Evolutionary conservation across 78 protist genomes (phyloP), one percentile per base, ranked within the genome.

Genomic region (Blattamonas nauphoetae): DNA sequence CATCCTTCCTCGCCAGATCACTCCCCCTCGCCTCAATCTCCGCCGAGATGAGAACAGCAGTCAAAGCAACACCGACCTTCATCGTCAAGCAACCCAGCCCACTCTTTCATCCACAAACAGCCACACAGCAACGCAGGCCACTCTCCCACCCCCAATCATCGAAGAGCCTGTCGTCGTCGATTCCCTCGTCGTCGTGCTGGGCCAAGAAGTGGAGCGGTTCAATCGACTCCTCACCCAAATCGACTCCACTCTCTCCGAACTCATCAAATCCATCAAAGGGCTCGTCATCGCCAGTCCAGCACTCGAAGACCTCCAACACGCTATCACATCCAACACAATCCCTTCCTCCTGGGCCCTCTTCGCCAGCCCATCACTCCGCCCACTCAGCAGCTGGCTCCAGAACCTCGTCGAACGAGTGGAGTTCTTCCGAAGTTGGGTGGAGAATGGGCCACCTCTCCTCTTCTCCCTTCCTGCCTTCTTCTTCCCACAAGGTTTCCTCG

Each of bases 141-240:
- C 35, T 33, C 0, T 78, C 38, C 86, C 85, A 33, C 63, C 1
- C 1, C 41, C 1, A 11, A 32, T 78, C 81, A 44, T 0, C 81
- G 29, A 1, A 5, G 84, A 55, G 77, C 71, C 33, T 32, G 2
- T 42, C 29, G 0, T 29, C 1, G 32, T 45, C 41, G n/a, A 90
- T 41, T 90, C 94, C 21, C 79, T 94, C 81, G 45, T 46, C 88
- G 89, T 88, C 2, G 92, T 89, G 45, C 88, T 91, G 34, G 5
- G 32, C 36, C 92, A 91, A 82, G 94, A 91, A 82, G 41, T 86
- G 32, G 78, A 45, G 43, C 88, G 90, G 1, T 91, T 82, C 90
- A 91, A 91, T 86, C 1, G 3, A 34, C 90, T 90, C 41, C 86
- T 87, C 41, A 2, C 33, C 0, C 29, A 11, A 6, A 43, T 90